A percentile compares a stretch with the other conserved stretches of the same genome.
phyloP scores from a whole-genome alignment of 1,284 basidiomycete genomes.

The Takashimella koratensis region DNA sequence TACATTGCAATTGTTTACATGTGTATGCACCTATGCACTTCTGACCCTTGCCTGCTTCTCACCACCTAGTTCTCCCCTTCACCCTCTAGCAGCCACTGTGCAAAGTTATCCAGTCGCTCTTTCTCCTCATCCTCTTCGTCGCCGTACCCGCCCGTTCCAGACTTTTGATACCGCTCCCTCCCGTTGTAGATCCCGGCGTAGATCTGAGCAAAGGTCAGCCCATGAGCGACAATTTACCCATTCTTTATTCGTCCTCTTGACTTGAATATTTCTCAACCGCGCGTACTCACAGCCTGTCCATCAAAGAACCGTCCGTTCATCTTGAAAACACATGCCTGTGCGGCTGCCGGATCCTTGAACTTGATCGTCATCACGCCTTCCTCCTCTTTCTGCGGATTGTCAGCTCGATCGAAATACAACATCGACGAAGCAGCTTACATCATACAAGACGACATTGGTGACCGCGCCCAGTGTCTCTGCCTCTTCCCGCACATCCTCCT shows the following conservation, averaged over 20 bases:
- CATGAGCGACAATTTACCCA: no score
- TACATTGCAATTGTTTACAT: no score
- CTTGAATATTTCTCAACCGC: no score
- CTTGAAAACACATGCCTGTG: constrained; percentile 88
- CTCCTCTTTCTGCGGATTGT: constrained; percentile 66
- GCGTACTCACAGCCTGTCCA: constrained; percentile 55
- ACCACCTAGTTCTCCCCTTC: constrained; percentile 37
- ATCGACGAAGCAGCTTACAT: constrained; percentile 59
- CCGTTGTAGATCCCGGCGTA: constrained; percentile 77
- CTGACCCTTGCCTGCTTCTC: no score
- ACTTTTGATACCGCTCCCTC: constrained; percentile 74
- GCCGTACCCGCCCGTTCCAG: constrained; percentile 52
- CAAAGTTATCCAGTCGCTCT: constrained; percentile 79
- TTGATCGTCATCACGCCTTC: constrained; percentile 96
- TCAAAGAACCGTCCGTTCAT: constrained; percentile 95
- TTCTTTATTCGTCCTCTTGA: no score
- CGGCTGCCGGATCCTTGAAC: constrained; percentile 81
- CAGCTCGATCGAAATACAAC: constrained; percentile 3
- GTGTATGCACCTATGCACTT: no score
- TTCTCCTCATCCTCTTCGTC: constrained; percentile 66
- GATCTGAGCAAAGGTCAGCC: constrained; percentile 59
- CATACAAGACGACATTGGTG: constrained; percentile 93
- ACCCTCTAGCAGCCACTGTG: constrained; percentile 65
- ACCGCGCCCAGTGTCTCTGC: constrained; percentile 88
- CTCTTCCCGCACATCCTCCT: constrained; percentile 53